A percentile compares a stretch with the other conserved stretches of the same genome.
These are phyloP conservation scores for Dionaea muscipula DNA, from an alignment of 179 eudicot genomes.

Conservation along the genomic window DNA sequence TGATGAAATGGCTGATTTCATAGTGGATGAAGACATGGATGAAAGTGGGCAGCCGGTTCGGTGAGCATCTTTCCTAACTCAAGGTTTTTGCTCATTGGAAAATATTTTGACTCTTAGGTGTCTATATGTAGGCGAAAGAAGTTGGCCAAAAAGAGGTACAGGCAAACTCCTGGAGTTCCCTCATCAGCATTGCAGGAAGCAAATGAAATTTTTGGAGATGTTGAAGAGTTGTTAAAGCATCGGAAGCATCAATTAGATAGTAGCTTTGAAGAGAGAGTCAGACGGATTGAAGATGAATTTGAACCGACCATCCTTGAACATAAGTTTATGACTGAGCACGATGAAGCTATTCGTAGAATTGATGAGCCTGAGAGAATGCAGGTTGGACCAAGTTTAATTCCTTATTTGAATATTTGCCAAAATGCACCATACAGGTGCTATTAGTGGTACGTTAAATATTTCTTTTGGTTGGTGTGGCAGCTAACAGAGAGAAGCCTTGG, in stretches of 20 bases:
- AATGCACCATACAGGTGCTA: background rate
- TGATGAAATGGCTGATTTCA: conserved; percentile 95
- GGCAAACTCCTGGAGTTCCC: conserved; percentile 68
- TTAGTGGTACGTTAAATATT: background rate
- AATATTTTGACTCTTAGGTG: background rate
- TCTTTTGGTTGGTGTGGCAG: conserved; percentile 18
- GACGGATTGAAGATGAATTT: conserved; percentile 60
- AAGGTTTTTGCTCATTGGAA: background rate
- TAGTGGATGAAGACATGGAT: conserved; percentile 84
- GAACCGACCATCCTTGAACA: conserved; percentile 65
- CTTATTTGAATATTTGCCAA: no score
- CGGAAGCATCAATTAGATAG: conserved; percentile 43
- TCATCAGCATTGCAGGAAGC: conserved; percentile 83
- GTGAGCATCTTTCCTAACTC: conserved; percentile 16
- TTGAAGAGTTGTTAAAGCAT: conserved; percentile 57
- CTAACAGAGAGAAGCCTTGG: conserved; percentile 76
- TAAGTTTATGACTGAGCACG: conserved; percentile 79
- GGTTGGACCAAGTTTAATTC: conserved; percentile 24
- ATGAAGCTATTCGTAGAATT: conserved; percentile 52
- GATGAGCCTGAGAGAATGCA: conserved; percentile 93
- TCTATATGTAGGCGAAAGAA: conserved; percentile 46
- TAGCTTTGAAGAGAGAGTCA: conserved; percentile 37
- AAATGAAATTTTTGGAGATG: conserved; percentile 86
- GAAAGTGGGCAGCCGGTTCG: conserved; percentile 62
- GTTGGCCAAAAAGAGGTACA: conserved; percentile 49